These are phyloP conservation scores for Glycyrrhiza uralensis DNA, from an alignment of 306 rosid genomes.

Conservation along the genomic window DNA sequence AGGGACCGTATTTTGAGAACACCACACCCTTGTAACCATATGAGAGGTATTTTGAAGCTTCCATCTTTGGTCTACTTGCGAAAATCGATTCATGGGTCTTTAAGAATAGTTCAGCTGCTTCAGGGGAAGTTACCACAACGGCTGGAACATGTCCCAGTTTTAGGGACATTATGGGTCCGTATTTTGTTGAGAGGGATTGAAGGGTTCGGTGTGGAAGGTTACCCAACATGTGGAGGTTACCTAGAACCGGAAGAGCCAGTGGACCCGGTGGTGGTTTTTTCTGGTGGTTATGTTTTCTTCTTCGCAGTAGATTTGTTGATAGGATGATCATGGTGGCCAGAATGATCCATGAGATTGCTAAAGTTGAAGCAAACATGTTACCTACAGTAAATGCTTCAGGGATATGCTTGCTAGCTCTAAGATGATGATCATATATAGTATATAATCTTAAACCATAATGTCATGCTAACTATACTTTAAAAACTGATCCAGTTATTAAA, in stretches of 20 bases:
- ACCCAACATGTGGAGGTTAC: slow-evolving; percentile 45
- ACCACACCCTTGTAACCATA: background rate
- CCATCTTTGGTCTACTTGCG: background rate
- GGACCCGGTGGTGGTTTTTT: slow-evolving; percentile 23
- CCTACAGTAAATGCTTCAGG: background rate
- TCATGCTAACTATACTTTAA: too few species aligned
- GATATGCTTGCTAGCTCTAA: too few species aligned
- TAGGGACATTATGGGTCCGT: slow-evolving; percentile 41
- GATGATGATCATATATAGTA: too few species aligned
- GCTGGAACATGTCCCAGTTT: slow-evolving; percentile 24
- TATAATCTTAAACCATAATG: too few species aligned
- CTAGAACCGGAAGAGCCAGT: slow-evolving; percentile 31
- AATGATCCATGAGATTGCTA: background rate
- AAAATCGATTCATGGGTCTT: slow-evolving; percentile 36
- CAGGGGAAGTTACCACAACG: slow-evolving; percentile 29
- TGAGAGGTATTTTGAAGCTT: background rate
- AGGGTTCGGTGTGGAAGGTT: slow-evolving; percentile 26
- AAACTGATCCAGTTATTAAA: too few species aligned
- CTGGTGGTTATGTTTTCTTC: background rate
- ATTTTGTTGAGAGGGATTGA: slow-evolving; percentile 14
- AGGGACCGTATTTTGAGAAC: slow-evolving; percentile 21
- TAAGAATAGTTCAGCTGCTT: slow-evolving; percentile 44
- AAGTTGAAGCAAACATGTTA: background rate
- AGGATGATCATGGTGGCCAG: background rate
- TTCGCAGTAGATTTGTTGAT: background rate